These are phyloP conservation scores for Isoetes taiwanensis DNA, from an alignment of 75 land plant species.

Conservation along the genomic window DNA sequence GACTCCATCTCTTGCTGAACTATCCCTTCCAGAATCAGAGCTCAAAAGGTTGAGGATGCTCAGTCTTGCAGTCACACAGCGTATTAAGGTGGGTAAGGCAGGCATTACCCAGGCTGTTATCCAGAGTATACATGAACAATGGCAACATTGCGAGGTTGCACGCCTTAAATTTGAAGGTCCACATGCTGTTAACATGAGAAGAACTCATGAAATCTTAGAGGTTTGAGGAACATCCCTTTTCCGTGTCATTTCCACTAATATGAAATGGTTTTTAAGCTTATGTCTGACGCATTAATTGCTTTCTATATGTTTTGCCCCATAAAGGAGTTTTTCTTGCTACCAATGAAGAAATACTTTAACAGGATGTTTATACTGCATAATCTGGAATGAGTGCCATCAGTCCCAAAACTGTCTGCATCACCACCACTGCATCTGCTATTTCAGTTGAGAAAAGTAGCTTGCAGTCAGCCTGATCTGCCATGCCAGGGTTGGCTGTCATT, in stretches of 20 bases:
- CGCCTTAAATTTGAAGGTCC: slow-evolving; percentile 73
- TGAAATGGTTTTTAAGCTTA: neutral
- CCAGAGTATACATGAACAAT: slow-evolving; percentile 61
- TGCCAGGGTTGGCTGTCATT: too few species aligned
- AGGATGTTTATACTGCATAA: too few species aligned
- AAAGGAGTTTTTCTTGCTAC: too few species aligned
- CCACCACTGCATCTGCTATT: too few species aligned
- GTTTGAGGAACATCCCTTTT: slow-evolving; percentile 23
- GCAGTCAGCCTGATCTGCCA: too few species aligned
- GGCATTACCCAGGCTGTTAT: slow-evolving; percentile 61
- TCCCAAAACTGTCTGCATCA: too few species aligned
- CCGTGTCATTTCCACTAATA: neutral
- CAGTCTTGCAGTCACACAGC: slow-evolving; percentile 45
- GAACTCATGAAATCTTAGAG: slow-evolving; percentile 80
- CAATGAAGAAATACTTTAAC: too few species aligned
- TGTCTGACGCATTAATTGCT: too few species aligned
- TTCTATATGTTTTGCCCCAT: too few species aligned
- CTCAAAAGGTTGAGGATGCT: slow-evolving; percentile 57
- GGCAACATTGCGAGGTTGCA: slow-evolving; percentile 74
- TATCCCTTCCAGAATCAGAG: slow-evolving; percentile 75
- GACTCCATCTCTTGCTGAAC: slow-evolving; percentile 78
- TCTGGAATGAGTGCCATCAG: too few species aligned
- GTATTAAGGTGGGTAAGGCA: slow-evolving; percentile 58
- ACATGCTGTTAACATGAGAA: slow-evolving; percentile 70
- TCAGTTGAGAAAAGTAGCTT: too few species aligned